Evolutionary conservation across 257 asterid species (phyloP).

Genomic region (Vinca minor): DNA sequence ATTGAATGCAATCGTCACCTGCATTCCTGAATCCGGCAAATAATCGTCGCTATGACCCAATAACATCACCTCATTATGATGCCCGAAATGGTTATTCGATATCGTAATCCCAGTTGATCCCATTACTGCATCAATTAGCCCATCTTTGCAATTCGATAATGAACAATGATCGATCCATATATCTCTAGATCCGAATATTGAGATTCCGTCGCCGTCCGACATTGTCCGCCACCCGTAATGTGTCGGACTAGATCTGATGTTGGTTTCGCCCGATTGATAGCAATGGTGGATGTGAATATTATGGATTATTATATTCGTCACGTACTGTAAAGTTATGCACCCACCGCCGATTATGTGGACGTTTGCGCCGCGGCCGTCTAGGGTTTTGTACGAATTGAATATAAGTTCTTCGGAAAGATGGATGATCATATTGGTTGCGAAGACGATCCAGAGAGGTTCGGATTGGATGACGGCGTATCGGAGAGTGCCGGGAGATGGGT

Average conservation of each 20-base stretch:
- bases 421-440: constrained; percentile 53
- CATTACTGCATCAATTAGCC: constrained; percentile 61
- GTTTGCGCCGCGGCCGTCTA: constrained; percentile 58
- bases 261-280: constrained; percentile 50
- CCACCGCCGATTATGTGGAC: constrained; percentile 66
- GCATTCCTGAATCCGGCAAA: constrained; percentile 72
- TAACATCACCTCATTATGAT: constrained; percentile 65
- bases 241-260: constrained; percentile 57
- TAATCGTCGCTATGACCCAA: constrained; percentile 65
- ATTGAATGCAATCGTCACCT: constrained; percentile 68
- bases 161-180: constrained; percentile 74
- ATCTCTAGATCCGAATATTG: constrained; percentile 50
- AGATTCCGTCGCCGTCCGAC: constrained; percentile 71
- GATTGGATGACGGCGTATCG: constrained; percentile 57
- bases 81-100: constrained; percentile 57
- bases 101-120: constrained; percentile 66
- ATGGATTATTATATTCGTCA: constrained; percentile 55
- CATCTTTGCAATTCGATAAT: constrained; percentile 60
- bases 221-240: constrained; percentile 52
- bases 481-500: constrained; percentile 56
- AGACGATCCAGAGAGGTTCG: constrained; percentile 71
- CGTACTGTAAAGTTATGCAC: constrained; percentile 52
- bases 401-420: constrained; percentile 57
- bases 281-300: constrained; percentile 62
- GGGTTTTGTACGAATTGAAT: constrained; percentile 60